phyloP scores from a whole-genome alignment of 331 rosid species.

The Rosa hybrid region DNA sequence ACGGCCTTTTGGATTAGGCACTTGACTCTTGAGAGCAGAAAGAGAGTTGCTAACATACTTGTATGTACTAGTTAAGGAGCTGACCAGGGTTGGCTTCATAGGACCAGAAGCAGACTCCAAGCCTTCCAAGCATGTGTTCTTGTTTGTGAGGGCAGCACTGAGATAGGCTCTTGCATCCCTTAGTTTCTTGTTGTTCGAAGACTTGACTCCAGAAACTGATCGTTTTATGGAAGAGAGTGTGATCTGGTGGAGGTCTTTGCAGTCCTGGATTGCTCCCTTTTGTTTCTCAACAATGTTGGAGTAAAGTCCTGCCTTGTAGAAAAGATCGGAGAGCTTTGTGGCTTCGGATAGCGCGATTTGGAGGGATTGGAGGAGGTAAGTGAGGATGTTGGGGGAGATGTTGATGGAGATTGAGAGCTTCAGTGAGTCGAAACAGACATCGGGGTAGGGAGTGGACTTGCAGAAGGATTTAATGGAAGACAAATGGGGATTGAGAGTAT shows the following conservation, averaged over 20 bases:
- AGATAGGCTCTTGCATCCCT: slow-evolving; percentile 65
- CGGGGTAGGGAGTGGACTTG: slow-evolving; percentile 63
- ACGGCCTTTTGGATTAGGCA: slow-evolving; percentile 19
- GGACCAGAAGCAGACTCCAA: slow-evolving; percentile 70
- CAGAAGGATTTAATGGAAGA: slow-evolving; percentile 54
- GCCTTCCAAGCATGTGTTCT: slow-evolving; percentile 79
- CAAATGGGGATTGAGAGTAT: slow-evolving; percentile 26
- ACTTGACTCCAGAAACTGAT: slow-evolving; percentile 49
- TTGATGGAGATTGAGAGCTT: slow-evolving; percentile 65
- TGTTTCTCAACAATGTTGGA: slow-evolving; percentile 57
- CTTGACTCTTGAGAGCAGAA: slow-evolving; percentile 48
- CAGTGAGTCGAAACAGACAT: slow-evolving; percentile 53
- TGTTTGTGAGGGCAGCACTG: slow-evolving; percentile 83
- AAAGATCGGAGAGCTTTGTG: slow-evolving; percentile 47
- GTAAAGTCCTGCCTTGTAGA: slow-evolving; percentile 31
- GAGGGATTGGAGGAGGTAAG: slow-evolving; percentile 58
- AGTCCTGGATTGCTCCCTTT: slow-evolving; percentile 66
- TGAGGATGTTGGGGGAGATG: slow-evolving; percentile 63
- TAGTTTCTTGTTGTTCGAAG: slow-evolving; percentile 24
- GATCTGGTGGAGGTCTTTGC: slow-evolving; percentile 67
- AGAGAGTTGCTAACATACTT: slow-evolving; percentile 68
- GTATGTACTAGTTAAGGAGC: slow-evolving; percentile 50
- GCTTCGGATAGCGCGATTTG: slow-evolving; percentile 59
- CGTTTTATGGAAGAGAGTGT: slow-evolving; percentile 50
- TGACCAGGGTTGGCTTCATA: slow-evolving; percentile 48